These are phyloP conservation scores for Caryopteris hybrid DNA, from an alignment of 305 asterid genomes.

Conservation along the genomic window DNA sequence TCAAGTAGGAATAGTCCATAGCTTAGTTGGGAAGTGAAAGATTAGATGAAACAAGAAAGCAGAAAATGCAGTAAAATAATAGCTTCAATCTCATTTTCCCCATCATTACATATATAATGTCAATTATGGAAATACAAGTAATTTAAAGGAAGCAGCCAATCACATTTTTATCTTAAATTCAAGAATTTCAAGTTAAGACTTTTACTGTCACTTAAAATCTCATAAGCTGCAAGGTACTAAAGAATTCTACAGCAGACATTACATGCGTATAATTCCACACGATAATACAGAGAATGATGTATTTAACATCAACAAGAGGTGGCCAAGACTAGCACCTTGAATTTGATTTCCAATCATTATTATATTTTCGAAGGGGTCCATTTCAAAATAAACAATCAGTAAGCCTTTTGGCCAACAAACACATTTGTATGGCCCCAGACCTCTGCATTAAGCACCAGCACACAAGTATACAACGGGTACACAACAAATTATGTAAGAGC, in stretches of 20 bases:
- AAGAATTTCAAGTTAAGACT: neutral
- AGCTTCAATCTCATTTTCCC: neutral
- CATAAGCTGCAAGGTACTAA: conserved; percentile 3
- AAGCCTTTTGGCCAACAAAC: conserved; percentile 19
- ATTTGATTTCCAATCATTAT: conserved; percentile 13
- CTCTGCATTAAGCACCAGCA: conserved; percentile 14
- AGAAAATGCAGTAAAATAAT: neutral
- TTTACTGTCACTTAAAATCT: neutral
- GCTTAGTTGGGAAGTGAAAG: neutral
- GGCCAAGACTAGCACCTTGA: neutral
- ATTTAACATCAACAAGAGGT: neutral
- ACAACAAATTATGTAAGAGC: conserved; percentile 15
- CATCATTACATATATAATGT: neutral
- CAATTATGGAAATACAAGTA: neutral
- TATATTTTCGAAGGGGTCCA: conserved; percentile 12
- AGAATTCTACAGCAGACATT: neutral
- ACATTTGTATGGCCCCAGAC: conserved; percentile 9
- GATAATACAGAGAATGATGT: conserved; percentile 1
- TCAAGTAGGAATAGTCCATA: neutral
- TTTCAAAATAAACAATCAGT: conserved; percentile 17
- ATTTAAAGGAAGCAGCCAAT: neutral
- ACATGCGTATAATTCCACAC: neutral
- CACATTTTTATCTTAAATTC: neutral
- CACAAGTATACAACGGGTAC: conserved; percentile 1
- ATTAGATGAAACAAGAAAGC: neutral